These are phyloP conservation scores for Amorphotheca resinae DNA, from an alignment of 495 filamentous ascomycete genomes.

Conservation along the genomic window DNA sequence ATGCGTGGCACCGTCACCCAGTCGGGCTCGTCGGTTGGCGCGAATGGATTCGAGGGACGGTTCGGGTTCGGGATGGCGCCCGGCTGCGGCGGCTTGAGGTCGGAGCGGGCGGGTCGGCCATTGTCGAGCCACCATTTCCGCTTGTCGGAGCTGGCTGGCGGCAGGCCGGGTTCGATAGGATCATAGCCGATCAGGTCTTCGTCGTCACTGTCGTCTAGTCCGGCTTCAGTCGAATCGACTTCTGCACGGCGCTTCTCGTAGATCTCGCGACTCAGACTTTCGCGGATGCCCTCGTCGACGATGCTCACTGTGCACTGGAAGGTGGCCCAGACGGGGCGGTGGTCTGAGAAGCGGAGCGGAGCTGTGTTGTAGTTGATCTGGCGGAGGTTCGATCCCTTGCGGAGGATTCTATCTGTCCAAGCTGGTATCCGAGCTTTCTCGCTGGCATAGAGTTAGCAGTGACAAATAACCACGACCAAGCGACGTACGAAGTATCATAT, in stretches of 20 bases:
- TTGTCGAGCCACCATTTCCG: constrained; percentile 94
- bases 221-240: constrained; percentile 32
- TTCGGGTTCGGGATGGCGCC: constrained; percentile 53
- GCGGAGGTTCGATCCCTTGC: constrained; percentile 69
- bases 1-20: constrained; percentile 56
- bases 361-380: constrained; percentile 72
- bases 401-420: constrained; percentile 89
- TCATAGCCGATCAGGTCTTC: constrained; percentile 65
- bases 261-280: constrained; percentile 53
- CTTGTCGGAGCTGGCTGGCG: constrained; percentile 79
- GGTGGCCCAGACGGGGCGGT: constrained; percentile 79
- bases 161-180: constrained; percentile 65
- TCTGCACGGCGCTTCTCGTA: constrained; percentile 56
- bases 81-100: constrained; percentile 47
- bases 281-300: constrained; percentile 59
- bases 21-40: constrained; percentile 51
- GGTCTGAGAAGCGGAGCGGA: constrained; percentile 78
- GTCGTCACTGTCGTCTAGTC: constrained; percentile 48
- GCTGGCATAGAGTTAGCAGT: too few relatives aligned
- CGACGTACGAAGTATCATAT: constrained; percentile 76
- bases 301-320: constrained; percentile 76
- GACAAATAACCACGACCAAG: too few relatives aligned
- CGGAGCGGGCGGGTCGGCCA: constrained; percentile 63
- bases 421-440: constrained; percentile 92
- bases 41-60: constrained; percentile 74